Conservation (phyloP, 768 basidiomycete species). For the Ramaria sp. region DNA sequence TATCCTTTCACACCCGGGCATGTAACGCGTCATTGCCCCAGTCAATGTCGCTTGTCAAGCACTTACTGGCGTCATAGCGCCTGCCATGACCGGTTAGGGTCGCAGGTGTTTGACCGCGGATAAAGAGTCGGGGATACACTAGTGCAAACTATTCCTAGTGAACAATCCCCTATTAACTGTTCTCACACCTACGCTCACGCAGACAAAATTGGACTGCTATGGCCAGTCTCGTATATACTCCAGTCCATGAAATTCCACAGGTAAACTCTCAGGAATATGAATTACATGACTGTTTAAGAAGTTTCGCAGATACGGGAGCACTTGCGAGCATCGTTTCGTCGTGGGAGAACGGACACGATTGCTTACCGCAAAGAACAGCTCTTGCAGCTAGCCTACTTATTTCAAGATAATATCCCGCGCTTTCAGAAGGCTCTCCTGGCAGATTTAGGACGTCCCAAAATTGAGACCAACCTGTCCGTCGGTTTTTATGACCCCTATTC, state of each 20-base stretch:
- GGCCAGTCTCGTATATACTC: slow-evolving; percentile 31
- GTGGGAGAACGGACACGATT: slow-evolving; percentile 57
- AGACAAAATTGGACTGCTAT: not conserved
- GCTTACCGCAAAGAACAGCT: slow-evolving; percentile 67
- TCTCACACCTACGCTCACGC: no score
- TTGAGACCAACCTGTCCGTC: slow-evolving; percentile 47
- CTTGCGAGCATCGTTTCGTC: slow-evolving; percentile 33
- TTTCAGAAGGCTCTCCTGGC: slow-evolving; percentile 46
- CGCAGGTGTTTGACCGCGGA: no score
- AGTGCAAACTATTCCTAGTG: no score
- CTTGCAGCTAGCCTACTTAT: slow-evolving; percentile 58
- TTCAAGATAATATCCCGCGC: slow-evolving; percentile 59
- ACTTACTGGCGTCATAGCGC: no score
- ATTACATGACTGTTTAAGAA: no score
- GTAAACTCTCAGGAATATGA: slow-evolving; percentile 19
- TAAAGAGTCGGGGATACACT: no score
- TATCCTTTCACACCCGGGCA: no score
- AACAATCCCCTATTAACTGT: no score
- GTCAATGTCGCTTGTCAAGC: no score
- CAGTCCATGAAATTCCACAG: slow-evolving; percentile 41
- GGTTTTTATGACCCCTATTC: slow-evolving; percentile 11
- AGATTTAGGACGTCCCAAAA: slow-evolving; percentile 54
- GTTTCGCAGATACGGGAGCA: not conserved
- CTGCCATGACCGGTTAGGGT: no score
- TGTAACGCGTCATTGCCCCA: no score